These are phyloP conservation scores for Sugiyamaella mastotermitis DNA, from an alignment of 805 yeast genomes.

Conservation along the genomic window DNA sequence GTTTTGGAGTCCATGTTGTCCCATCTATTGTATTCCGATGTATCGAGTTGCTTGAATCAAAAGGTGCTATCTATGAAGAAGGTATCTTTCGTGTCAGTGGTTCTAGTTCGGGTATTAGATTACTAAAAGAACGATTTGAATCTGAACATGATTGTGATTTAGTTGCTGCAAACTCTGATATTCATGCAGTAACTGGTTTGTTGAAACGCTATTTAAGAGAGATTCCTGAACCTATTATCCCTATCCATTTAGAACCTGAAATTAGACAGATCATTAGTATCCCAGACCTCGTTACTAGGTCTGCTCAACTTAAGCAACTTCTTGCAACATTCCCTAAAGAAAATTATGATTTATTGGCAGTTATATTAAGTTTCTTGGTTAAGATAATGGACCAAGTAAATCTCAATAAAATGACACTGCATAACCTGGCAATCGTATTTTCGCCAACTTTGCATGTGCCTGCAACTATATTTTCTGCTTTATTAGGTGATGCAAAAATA, in stretches of 20 bases:
- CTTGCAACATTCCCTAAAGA: conserved; percentile 41
- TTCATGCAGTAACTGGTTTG: conserved; percentile 82
- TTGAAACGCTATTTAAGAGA: conserved; percentile 77
- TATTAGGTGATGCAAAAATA: too few species aligned
- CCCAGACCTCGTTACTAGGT: conserved; percentile 22
- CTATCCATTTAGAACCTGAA: conserved; percentile 41
- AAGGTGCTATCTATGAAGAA: conserved; percentile 75
- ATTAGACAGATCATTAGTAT: conserved; percentile 34
- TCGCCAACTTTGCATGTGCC: conserved; percentile 75
- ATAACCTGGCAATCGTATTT: conserved; percentile 74
- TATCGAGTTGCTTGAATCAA: conserved; percentile 54
- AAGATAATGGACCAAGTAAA: conserved; percentile 56
- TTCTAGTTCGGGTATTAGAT: conserved; percentile 68
- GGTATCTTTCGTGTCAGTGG: conserved; percentile 92
- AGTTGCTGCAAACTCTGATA: conserved; percentile 43
- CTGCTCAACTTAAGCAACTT: conserved; percentile 28
- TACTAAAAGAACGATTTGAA: conserved; percentile 65
- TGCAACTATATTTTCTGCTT: conserved; percentile 49
- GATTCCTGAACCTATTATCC: conserved; percentile 62
- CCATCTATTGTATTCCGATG: conserved; percentile 80
- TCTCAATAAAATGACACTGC: conserved; percentile 74
- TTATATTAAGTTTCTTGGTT: conserved; percentile 60
- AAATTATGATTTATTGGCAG: conserved; percentile 54
- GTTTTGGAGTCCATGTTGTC: conserved; percentile 40
- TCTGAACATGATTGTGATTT: conserved; percentile 63